These are phyloP conservation scores for Bruguiera parviflora DNA, from an alignment of 345 rosid genomes.

Conservation along the genomic window DNA sequence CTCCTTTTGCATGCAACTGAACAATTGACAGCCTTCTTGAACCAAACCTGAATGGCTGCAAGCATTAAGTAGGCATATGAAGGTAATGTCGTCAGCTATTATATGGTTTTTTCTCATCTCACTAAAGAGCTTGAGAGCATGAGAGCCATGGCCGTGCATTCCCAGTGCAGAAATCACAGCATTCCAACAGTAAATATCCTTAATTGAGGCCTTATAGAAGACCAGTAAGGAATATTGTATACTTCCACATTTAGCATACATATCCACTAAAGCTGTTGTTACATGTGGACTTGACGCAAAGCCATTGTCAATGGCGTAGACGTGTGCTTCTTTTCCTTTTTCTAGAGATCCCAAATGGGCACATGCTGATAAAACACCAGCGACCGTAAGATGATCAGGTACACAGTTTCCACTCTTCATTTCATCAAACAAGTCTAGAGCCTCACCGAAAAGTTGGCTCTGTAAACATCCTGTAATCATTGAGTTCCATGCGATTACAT, in stretches of 20 bases:
- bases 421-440: slow-evolving; percentile 21
- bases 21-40: slow-evolving; percentile 22
- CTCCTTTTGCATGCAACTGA: slow-evolving; percentile 20
- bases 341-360: slow-evolving; percentile 23
- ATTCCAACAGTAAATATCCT: slow-evolving; percentile 32
- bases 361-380: slow-evolving; percentile 24
- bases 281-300: slow-evolving; percentile 21
- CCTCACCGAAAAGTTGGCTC: slow-evolving; percentile 7
- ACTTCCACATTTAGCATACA: slow-evolving; percentile 34
- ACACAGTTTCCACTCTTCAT: slow-evolving; percentile 15
- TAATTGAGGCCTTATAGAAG: slow-evolving; percentile 18
- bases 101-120: slow-evolving; percentile 8
- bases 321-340: slow-evolving; percentile 14
- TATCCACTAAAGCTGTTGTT: slow-evolving; percentile 23
- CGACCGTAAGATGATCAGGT: slow-evolving; percentile 20
- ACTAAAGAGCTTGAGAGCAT: slow-evolving; percentile 18
- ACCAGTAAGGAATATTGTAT: slow-evolving; percentile 12
- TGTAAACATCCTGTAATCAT: slow-evolving; percentile 28
- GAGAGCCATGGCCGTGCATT: slow-evolving; percentile 23
- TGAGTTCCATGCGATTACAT: slow-evolving; percentile 26
- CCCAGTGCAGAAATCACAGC: slow-evolving; percentile 22
- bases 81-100: slow-evolving; percentile 22
- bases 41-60: slow-evolving; percentile 31
- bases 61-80: slow-evolving; percentile 26
- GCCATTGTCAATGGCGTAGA: slow-evolving; percentile 9